A percentile compares a stretch with the other conserved stretches of the same genome.
Evolutionary conservation across 495 filamentous ascomycete genomes (phyloP).

Genomic region (Hypoxylon cercidicola): DNA sequence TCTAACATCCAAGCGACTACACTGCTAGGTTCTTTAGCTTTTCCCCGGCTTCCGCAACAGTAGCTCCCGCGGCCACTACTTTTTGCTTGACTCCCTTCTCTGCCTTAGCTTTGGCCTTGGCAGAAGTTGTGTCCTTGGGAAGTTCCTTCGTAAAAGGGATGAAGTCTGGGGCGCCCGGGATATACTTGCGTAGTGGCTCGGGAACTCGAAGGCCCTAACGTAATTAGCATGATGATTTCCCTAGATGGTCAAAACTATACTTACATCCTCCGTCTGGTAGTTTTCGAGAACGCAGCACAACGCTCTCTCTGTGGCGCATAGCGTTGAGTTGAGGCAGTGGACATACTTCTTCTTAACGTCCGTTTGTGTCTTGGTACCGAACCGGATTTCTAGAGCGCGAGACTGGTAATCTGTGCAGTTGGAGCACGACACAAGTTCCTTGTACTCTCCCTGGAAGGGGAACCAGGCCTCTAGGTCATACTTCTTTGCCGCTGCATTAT

Average conservation of each 20-base stretch:
- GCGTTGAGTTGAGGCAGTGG: slow-evolving; percentile 89
- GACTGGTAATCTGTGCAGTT: slow-evolving; percentile 98
- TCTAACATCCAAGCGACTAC: slow-evolving; percentile 10
- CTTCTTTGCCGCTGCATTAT: slow-evolving; percentile 94
- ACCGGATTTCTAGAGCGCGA: slow-evolving; percentile 86
- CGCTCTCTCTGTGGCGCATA: slow-evolving; percentile 92
- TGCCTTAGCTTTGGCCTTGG: slow-evolving; percentile 55
- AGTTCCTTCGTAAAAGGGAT: slow-evolving; percentile 87
- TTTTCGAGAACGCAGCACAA: slow-evolving; percentile 97
- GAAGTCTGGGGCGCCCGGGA: slow-evolving; percentile 88
- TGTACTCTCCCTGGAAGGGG: slow-evolving; percentile 95
- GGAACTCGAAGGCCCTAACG: slow-evolving; percentile 84
- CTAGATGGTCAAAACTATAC: slow-evolving; percentile 32
- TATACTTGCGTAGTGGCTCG: slow-evolving; percentile 87
- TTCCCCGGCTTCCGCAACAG: slow-evolving; percentile 34
- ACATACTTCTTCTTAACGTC: slow-evolving; percentile 91
- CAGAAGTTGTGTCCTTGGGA: slow-evolving; percentile 64
- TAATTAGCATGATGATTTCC: slow-evolving; percentile 18
- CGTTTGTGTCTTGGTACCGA: slow-evolving; percentile 79
- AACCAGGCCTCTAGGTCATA: slow-evolving; percentile 98
- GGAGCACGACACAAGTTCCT: slow-evolving; percentile 93
- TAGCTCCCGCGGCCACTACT: slow-evolving; percentile 27
- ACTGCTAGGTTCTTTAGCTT: slow-evolving; percentile 40
- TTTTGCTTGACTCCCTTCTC: slow-evolving; percentile 38
- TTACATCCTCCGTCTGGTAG: slow-evolving; percentile 87